A percentile compares a stretch with the other conserved stretches of the same genome.
Conservation (phyloP, 805 yeast genomes). For the Hanseniaspora jakobsenii region DNA sequence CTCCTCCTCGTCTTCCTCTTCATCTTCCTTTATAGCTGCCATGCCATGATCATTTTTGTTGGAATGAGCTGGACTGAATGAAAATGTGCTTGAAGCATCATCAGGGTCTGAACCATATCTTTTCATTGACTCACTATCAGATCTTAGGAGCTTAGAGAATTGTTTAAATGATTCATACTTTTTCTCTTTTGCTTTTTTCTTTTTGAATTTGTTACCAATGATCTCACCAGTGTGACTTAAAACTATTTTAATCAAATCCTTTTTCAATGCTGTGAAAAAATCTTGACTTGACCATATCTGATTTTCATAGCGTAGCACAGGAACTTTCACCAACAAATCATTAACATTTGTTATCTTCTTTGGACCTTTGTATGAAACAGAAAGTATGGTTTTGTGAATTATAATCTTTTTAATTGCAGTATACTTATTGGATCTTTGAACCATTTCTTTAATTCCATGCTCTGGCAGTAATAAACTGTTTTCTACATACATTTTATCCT, state of each 20-base stretch:
- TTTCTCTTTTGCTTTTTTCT: conserved; percentile 28
- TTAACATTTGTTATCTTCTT: conserved; percentile 50
- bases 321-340: conserved; percentile 40
- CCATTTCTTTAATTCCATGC: conserved; percentile 47
- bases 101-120: neutral
- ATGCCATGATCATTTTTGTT: no score
- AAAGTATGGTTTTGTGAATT: conserved; percentile 37
- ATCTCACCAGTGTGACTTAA: conserved; percentile 49
- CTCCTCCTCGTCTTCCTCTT: no score
- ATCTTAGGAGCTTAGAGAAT: conserved; percentile 14
- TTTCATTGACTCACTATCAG: conserved; percentile 8
- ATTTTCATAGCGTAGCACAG: conserved; percentile 35
- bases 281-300: conserved; percentile 51
- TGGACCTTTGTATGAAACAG: conserved; percentile 59
- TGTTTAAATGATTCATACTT: conserved; percentile 16
- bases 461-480: neutral
- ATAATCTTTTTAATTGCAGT: conserved; percentile 48
- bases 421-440: conserved; percentile 55
- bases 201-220: conserved; percentile 47
- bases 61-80: no score
- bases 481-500: neutral
- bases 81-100: no score
- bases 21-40: no score
- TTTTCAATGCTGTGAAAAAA: conserved; percentile 38
- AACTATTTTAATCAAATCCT: conserved; percentile 45